Evolutionary conservation across 1,284 basidiomycete genomes (phyloP).

Genomic region (Tremellales sp.): DNA sequence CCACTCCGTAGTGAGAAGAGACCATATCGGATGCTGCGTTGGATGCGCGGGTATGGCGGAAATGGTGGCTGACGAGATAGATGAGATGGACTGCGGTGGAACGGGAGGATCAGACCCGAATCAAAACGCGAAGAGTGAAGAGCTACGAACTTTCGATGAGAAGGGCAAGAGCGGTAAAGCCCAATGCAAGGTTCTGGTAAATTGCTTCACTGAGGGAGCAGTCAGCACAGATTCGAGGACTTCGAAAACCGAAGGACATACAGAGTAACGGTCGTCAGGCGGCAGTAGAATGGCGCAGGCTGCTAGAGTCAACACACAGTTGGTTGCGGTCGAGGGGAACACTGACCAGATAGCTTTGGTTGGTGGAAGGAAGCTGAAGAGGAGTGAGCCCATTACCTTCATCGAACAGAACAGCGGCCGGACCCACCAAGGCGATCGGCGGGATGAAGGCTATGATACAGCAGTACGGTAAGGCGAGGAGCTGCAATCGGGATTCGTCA

Average conservation of each 20-base stretch:
- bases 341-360: too few species aligned
- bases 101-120: too few species aligned
- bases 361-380: too few species aligned
- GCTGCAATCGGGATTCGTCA: too few species aligned
- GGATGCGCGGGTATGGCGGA: conserved; percentile 7
- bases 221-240: too few species aligned
- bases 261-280: neutral
- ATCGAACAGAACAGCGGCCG: too few species aligned
- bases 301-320: neutral
- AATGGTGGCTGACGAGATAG: conserved; percentile 9
- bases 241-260: neutral
- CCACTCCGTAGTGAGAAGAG: neutral
- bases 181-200: conserved; percentile 9
- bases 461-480: conserved; percentile 12
- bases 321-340: too few species aligned
- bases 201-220: neutral
- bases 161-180: conserved; percentile 5
- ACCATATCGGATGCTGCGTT: neutral
- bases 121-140: neutral
- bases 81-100: conserved; percentile 8
- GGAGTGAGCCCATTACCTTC: too few species aligned
- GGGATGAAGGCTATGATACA: conserved; percentile 10
- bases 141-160: conserved; percentile 10
- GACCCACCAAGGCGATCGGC: conserved; percentile 5
- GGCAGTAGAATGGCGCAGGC: conserved; percentile 16